These are phyloP conservation scores for Penicillium odoratum DNA, from an alignment of 495 filamentous ascomycete genomes.

Conservation along the genomic window DNA sequence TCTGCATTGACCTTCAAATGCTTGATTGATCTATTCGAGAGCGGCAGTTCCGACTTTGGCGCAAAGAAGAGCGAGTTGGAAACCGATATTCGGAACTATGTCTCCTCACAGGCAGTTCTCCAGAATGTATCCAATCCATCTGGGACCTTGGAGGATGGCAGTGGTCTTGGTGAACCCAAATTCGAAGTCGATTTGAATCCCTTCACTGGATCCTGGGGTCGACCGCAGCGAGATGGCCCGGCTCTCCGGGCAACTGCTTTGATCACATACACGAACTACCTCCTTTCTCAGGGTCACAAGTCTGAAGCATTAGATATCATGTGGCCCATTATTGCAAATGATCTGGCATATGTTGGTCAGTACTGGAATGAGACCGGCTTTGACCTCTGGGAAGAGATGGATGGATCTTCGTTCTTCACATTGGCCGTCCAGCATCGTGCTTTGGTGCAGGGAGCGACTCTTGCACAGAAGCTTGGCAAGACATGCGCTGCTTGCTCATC, in stretches of 20 bases:
- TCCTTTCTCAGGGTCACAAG: slow-evolving; percentile 20
- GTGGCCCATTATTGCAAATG: slow-evolving; percentile 57
- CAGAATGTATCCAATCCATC: slow-evolving; percentile 58
- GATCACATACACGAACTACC: slow-evolving; percentile 36
- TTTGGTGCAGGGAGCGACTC: slow-evolving; percentile 58
- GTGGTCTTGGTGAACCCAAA: slow-evolving; percentile 62
- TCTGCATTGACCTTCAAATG: slow-evolving; percentile 56
- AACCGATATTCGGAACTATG: slow-evolving; percentile 51
- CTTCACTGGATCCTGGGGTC: slow-evolving; percentile 60
- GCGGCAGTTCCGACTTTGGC: slow-evolving; percentile 30
- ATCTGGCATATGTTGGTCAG: slow-evolving; percentile 63
- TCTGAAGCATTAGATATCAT: slow-evolving; percentile 34
- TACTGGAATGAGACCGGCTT: slow-evolving; percentile 59
- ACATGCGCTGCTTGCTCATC: slow-evolving; percentile 49
- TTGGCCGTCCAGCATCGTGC: slow-evolving; percentile 56
- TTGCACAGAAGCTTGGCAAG: slow-evolving; percentile 48
- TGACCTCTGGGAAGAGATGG: slow-evolving; percentile 70
- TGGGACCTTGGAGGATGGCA: slow-evolving; percentile 46
- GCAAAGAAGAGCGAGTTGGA: slow-evolving; percentile 37
- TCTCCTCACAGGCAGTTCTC: slow-evolving; percentile 51
- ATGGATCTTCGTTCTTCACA: slow-evolving; percentile 61
- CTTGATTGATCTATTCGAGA: slow-evolving; percentile 42
- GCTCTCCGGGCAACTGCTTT: slow-evolving; percentile 39
- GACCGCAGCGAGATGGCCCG: slow-evolving; percentile 64
- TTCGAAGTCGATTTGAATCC: slow-evolving; percentile 53